These are phyloP conservation scores for Tetrapisispora pingtungensis DNA, from an alignment of 805 yeast genomes.

Conservation along the genomic window DNA sequence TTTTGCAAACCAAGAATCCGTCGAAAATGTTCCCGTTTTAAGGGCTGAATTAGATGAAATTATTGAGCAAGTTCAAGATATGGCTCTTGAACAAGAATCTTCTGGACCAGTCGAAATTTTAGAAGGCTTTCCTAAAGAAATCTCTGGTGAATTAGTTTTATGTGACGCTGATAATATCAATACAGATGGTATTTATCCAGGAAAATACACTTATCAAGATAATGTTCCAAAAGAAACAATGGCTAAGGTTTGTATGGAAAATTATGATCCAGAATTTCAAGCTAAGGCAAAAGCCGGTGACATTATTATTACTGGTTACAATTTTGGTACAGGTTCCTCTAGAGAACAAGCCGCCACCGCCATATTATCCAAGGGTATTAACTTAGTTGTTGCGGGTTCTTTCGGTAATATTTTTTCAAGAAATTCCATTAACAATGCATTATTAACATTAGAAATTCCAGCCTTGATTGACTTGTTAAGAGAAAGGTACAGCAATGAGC, in stretches of 20 bases:
- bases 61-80: slow-evolving; percentile 14
- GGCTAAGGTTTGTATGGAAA: slow-evolving; percentile 99
- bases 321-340: slow-evolving; percentile 97
- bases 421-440: slow-evolving; percentile 93
- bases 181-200: slow-evolving; percentile 98
- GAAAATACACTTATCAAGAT: slow-evolving; percentile 97
- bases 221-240: slow-evolving; percentile 88
- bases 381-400: slow-evolving; percentile 90
- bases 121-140: slow-evolving; percentile 82
- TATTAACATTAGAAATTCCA: slow-evolving; percentile 89
- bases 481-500: slow-evolving; percentile 41
- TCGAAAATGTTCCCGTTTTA: slow-evolving; percentile 9
- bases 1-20: slow-evolving; percentile 36
- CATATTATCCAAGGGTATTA: slow-evolving; percentile 85
- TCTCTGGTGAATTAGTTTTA: slow-evolving; percentile 81
- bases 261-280: slow-evolving; percentile 86
- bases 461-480: slow-evolving; percentile 70
- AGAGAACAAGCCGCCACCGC: slow-evolving; percentile 99
- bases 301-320: slow-evolving; percentile 83
- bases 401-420: slow-evolving; percentile 95
- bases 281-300: slow-evolving; percentile 76
- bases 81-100: slow-evolving; percentile 31
- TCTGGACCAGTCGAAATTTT: slow-evolving; percentile 50
- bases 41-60: slow-evolving; percentile 5
- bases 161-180: slow-evolving; percentile 96